These are phyloP conservation scores for Yamadazyma jaroonii DNA, from an alignment of 1,139 yeast genomes.

Conservation along the genomic window DNA sequence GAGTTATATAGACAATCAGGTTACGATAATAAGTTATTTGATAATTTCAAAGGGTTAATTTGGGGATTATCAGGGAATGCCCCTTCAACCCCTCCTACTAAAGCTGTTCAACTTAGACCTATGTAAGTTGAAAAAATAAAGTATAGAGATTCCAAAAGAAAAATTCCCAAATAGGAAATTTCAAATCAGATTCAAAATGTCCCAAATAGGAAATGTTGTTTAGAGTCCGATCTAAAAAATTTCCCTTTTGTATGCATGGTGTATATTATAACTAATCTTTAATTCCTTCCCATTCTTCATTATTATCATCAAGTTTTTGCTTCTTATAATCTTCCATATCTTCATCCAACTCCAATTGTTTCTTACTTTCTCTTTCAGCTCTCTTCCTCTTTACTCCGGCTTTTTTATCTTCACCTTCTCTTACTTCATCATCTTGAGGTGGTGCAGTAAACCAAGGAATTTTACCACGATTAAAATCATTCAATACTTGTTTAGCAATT, in stretches of 20 bases:
- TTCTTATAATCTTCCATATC: slow-evolving; percentile 15
- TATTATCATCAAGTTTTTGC: slow-evolving; percentile 18
- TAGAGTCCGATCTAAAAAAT: too few species aligned
- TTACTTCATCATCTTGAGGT: slow-evolving; percentile 63
- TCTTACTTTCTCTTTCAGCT: slow-evolving; percentile 33
- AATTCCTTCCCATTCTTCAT: slow-evolving; percentile 24
- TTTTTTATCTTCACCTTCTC: slow-evolving; percentile 56
- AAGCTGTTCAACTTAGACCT: background rate
- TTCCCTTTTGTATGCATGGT: too few species aligned
- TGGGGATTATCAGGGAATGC: slow-evolving; percentile 45
- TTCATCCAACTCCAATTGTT: slow-evolving; percentile 9
- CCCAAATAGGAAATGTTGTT: background rate
- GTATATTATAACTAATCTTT: slow-evolving; percentile 16
- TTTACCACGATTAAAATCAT: slow-evolving; percentile 94
- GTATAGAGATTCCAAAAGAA: slow-evolving; percentile 26
- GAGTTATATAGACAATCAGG: slow-evolving; percentile 48
- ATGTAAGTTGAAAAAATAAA: too few species aligned
- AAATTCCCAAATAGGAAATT: slow-evolving; percentile 21
- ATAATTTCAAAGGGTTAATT: slow-evolving; percentile 47
- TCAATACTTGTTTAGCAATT: slow-evolving; percentile 84
- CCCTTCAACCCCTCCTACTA: background rate
- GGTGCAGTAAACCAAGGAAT: slow-evolving; percentile 98
- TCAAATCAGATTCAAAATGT: too few species aligned
- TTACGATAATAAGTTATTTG: slow-evolving; percentile 33
- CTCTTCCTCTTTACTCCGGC: slow-evolving; percentile 53